Percentiles rank a stretch among this genome's conserved stretches.
Evolutionary conservation across 768 basidiomycete genomes (phyloP).

Genomic region (Strobilomyces dryophilus): DNA sequence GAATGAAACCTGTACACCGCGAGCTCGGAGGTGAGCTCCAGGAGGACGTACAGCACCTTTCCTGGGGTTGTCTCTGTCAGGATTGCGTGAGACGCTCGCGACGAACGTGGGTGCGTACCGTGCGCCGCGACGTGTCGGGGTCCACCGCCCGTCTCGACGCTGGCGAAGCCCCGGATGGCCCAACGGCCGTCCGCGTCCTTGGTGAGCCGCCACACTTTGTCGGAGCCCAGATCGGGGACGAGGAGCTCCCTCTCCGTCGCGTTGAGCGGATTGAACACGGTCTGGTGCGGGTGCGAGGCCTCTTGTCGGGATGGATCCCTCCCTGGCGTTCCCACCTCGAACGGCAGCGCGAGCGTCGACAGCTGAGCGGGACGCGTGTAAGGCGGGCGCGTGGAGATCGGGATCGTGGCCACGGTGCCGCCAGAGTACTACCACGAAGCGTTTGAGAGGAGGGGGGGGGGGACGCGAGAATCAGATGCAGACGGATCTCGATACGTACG

Average conservation of each 20-base stretch:
- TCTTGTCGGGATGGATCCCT: conserved; percentile 67
- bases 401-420: conserved; percentile 53
- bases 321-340: conserved; percentile 47
- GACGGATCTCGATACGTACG: conserved; percentile 42
- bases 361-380: conserved; percentile 37
- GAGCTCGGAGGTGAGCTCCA: conserved; percentile 61
- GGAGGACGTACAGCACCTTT: conserved; percentile 58
- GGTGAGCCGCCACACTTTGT: conserved; percentile 56
- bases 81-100: not conserved
- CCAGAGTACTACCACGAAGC: conserved; percentile 58
- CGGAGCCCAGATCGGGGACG: conserved; percentile 73
- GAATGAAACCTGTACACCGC: conserved; percentile 51
- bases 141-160: conserved; percentile 54
- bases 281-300: conserved; percentile 75
- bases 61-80: conserved; percentile 36
- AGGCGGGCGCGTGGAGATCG: conserved; percentile 47
- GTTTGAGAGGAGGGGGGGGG: not conserved
- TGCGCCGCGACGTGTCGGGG: conserved; percentile 67
- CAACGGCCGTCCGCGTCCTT: conserved; percentile 44
- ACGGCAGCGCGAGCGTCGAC: conserved; percentile 34
- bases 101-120: conserved; percentile 39
- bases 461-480: not conserved
- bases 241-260: conserved; percentile 53
- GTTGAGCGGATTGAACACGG: conserved; percentile 39
- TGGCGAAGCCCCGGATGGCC: conserved; percentile 45